These are phyloP conservation scores for Massariosphaeria phaeospora DNA, from an alignment of 495 filamentous ascomycete genomes.

Conservation along the genomic window DNA sequence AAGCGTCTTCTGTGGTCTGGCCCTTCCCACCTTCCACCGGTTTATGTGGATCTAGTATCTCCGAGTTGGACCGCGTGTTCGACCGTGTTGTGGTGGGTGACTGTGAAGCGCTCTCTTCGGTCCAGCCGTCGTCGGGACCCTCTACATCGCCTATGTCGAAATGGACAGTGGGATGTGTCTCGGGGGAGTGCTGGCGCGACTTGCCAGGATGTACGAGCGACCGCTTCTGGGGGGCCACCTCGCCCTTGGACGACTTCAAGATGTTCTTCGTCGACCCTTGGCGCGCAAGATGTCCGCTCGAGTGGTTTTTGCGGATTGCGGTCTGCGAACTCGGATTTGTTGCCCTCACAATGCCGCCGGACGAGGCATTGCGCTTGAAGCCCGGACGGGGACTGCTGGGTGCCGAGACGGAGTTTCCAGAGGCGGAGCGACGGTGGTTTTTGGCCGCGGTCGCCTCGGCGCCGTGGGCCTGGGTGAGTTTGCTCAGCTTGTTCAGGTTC, in stretches of 20 bases:
- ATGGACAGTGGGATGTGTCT: constrained; percentile 30
- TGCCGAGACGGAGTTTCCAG: constrained; percentile 30
- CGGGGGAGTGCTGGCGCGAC: constrained; percentile 18
- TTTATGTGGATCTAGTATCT: constrained; percentile 29
- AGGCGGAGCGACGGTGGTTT: constrained; percentile 32
- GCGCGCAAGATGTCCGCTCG: constrained; percentile 37
- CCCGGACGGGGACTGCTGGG: constrained; percentile 34
- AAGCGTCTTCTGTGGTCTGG: constrained; percentile 1
- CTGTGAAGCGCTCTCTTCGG: constrained; percentile 43
- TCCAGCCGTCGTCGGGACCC: constrained; percentile 41
- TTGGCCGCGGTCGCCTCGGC: constrained; percentile 24
- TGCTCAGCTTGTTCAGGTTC: constrained; percentile 37
- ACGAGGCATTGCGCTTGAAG: constrained; percentile 39
- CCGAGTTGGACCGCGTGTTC: constrained; percentile 42
- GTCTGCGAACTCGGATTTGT: constrained; percentile 24
- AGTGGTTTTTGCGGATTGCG: constrained; percentile 40
- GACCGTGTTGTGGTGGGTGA: constrained; percentile 42
- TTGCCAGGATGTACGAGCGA: constrained; percentile 23
- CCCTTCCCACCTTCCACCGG: neutral
- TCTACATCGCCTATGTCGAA: constrained; percentile 34
- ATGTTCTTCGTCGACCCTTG: constrained; percentile 33
- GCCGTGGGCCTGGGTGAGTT: constrained; percentile 26
- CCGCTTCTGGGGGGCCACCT: constrained; percentile 24
- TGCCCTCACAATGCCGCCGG: constrained; percentile 33
- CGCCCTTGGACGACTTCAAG: constrained; percentile 36